phyloP scores from a whole-genome alignment of 1,284 basidiomycete species.

The Waitea zeae region DNA sequence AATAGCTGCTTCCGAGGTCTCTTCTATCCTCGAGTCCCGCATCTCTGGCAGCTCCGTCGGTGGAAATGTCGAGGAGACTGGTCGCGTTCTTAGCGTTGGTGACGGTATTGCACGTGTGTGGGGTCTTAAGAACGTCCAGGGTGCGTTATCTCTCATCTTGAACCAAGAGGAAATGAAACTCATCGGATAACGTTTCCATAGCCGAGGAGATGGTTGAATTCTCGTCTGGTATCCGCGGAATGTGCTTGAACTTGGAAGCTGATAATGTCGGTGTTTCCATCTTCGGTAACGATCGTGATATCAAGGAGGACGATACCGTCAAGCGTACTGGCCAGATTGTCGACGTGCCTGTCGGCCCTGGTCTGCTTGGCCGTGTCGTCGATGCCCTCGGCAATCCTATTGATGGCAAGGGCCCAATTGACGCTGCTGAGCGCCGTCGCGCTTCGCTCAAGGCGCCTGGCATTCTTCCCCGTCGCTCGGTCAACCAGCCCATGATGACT shows the following conservation, averaged over 20 bases:
- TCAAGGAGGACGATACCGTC: constrained; percentile 99
- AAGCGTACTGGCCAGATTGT: constrained; percentile 99
- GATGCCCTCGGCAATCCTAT: constrained; percentile 99
- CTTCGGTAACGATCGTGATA: constrained; percentile 99
- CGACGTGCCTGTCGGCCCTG: constrained; percentile 96
- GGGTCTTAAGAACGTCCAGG: constrained; percentile 85
- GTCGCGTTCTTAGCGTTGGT: constrained; percentile 97
- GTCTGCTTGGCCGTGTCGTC: constrained; percentile 94
- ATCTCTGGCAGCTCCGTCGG: constrained; percentile 85
- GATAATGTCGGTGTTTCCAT: constrained; percentile 99
- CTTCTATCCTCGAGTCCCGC: constrained; percentile 96
- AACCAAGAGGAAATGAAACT: constrained; percentile 6
- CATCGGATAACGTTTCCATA: constrained; percentile 14
- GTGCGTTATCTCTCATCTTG: constrained; percentile 21
- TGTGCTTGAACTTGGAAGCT: constrained; percentile 99
- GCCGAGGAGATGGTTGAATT: constrained; percentile 99
- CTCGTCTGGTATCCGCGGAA: constrained; percentile 95
- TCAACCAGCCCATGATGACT: constrained; percentile 99
- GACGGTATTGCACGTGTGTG: constrained; percentile 99
- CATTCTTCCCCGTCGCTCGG: constrained; percentile 96
- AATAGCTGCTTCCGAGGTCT: constrained; percentile 96
- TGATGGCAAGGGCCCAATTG: constrained; percentile 96
- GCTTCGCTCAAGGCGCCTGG: constrained; percentile 97
- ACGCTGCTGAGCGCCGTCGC: constrained; percentile 85
- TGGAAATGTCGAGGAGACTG: constrained; percentile 96